These are phyloP conservation scores for Syzygium malaccense DNA, from an alignment of 441 rosid genomes.

Conservation along the genomic window DNA sequence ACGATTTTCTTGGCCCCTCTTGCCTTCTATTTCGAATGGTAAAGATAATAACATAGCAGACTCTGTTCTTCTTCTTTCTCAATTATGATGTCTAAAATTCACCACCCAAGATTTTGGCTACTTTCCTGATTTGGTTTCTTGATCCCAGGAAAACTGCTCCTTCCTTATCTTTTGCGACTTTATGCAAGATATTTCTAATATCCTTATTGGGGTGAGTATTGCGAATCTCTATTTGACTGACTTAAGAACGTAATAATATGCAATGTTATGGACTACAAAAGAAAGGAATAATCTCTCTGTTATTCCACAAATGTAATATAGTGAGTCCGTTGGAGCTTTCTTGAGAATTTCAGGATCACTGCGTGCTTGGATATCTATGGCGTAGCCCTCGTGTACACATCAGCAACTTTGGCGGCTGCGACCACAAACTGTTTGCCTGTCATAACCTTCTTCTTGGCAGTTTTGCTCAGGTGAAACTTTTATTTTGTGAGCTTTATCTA, in stretches of 20 bases:
- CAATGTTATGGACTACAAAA: background rate
- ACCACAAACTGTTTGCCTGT: conserved; percentile 70
- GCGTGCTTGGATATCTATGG: conserved; percentile 57
- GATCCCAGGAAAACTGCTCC: conserved; percentile 53
- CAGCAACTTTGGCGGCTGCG: conserved; percentile 85
- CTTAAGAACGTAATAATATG: background rate
- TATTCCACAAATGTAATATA: background rate
- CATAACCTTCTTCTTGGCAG: conserved; percentile 82
- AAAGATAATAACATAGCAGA: background rate
- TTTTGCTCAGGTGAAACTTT: conserved; percentile 42
- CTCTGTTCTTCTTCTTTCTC: background rate
- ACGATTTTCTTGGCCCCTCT: conserved; percentile 66
- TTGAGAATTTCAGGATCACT: conserved; percentile 40
- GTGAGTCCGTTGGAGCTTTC: background rate
- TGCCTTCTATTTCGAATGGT: conserved; percentile 64
- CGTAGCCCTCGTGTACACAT: conserved; percentile 56
- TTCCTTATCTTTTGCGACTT: conserved; percentile 46
- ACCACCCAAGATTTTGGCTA: background rate
- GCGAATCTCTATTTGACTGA: background rate
- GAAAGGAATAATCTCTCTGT: background rate
- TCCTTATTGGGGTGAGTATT: conserved; percentile 59
- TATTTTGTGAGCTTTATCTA: background rate
- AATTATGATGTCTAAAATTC: background rate
- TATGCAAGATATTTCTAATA: conserved; percentile 67
- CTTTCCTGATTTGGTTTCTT: background rate